Base-by-base conservation (phyloP, 768 basidiomycete genomes). In the Trametopsis cervina region DNA sequence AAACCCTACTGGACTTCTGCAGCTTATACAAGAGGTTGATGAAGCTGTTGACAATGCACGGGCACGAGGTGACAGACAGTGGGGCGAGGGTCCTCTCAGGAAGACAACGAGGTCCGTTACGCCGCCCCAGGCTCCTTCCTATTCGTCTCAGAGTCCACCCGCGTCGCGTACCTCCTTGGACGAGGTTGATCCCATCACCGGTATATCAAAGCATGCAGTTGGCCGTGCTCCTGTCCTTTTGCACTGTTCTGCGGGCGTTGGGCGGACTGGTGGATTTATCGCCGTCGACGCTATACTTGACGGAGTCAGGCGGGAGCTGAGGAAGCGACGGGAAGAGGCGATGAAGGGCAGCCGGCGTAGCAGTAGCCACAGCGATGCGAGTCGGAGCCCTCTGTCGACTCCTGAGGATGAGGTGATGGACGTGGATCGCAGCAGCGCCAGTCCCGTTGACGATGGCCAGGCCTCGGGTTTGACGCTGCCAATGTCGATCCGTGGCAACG, bases 241-340 rank as follows among this genome's bases (percentile, higher is more conserved):
- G 54, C 91, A 94, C 62, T 94, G 94, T 61, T 93, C 90, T 24
- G 95, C 95, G 0, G 95, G 95, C 17, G 92, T 96, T 4, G 95
- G 95, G 0, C 77, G 95, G 36, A 97, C 95, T 0, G 95, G 95
- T 18, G 89, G 87, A 21, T 97, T 90, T 63, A 92, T 97, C 59
- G 81, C 89, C 6, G 79, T 95, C 1, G 89, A 92, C 61, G 83
- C 89, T 6, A 72, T 90, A n/a, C 69, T 94, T 46, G 87, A 90
- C 60, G 84, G 78, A 4, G 67, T 92, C 3, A 68, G 77, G 57
- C 63, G 73, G 43, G 86, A 91, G 65, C 56, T 84, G 59, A 63
- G 59, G 21, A 70, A 62, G 51, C 59, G 58, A 9, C 56, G 58
- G 41, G 69, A 67, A 37, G 57, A 48, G 50, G 45, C 7, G 20